A percentile compares a stretch with the other conserved stretches of the same genome.
Evolutionary conservation across 768 basidiomycete species (phyloP).

Genomic region (Scleroderma citrinum): DNA sequence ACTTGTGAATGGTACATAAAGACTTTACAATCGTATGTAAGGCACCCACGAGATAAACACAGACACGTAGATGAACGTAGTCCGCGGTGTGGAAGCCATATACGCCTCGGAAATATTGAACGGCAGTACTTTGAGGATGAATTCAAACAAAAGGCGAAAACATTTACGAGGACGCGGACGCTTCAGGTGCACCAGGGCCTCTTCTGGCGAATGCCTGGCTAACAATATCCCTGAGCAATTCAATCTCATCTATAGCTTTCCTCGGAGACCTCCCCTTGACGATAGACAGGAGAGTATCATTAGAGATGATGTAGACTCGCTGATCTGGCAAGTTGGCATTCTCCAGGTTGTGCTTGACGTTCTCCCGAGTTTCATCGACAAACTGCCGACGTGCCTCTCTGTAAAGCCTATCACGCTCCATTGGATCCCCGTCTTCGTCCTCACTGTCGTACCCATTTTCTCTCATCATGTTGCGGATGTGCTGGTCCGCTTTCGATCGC

Average conservation of each 20-base stretch:
- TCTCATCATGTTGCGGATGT: conserved; percentile 20
- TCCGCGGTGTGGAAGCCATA: too few species aligned
- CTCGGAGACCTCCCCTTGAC: neutral
- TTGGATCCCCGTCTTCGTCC: conserved; percentile 8
- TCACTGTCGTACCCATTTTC: conserved; percentile 20
- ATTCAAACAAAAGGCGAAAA: neutral
- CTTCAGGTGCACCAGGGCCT: neutral
- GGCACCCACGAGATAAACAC: too few species aligned
- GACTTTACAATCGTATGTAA: too few species aligned
- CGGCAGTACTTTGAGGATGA: neutral
- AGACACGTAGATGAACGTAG: too few species aligned
- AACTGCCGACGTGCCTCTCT: conserved; percentile 1
- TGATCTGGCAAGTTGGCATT: conserved; percentile 4
- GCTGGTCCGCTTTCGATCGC: conserved; percentile 32
- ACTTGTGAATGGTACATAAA: too few species aligned
- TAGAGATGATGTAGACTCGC: conserved; percentile 11
- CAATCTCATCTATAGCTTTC: conserved; percentile 8
- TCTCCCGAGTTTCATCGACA: conserved; percentile 8
- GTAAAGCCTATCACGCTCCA: conserved; percentile 4
- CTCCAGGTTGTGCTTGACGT: conserved; percentile 3
- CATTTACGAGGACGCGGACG: neutral
- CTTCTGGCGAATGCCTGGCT: conserved; percentile 4
- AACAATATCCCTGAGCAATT: conserved; percentile 6
- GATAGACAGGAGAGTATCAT: conserved; percentile 5
- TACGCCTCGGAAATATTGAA: neutral